Conservation (phyloP, 2,329 filamentous ascomycete genomes). For the Onygenales sp. region DNA sequence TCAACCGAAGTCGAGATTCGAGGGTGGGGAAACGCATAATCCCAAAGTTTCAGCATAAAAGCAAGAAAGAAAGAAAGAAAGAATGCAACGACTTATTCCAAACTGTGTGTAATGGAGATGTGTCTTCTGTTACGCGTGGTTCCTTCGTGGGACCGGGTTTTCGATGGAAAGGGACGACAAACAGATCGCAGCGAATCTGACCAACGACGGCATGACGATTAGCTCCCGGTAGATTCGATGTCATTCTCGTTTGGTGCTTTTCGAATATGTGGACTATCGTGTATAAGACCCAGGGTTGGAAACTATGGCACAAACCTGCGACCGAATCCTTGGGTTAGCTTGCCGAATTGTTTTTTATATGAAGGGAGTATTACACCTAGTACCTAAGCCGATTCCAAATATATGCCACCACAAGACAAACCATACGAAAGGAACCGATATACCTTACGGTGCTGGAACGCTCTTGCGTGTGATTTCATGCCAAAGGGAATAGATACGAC, state of each 20-base stretch:
- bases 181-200: no score
- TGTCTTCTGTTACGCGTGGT: no score
- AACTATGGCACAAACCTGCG: neutral
- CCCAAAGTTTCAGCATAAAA: neutral
- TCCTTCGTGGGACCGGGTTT: no score
- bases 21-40: neutral
- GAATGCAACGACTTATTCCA: no score
- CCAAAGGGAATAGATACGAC: slow-evolving; percentile 70
- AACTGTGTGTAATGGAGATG: no score
- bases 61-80: no score
- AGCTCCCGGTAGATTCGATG: no score
- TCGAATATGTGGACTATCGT: no score
- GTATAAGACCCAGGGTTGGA: neutral
- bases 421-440: slow-evolving; percentile 70
- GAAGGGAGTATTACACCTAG: neutral
- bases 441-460: slow-evolving; percentile 67
- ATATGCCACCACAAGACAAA: slow-evolving; percentile 65
- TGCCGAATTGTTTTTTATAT: neutral
- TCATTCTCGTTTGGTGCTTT: no score
- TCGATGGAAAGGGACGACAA: no score
- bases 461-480: slow-evolving; percentile 66
- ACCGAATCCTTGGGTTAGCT: neutral
- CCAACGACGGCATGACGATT: no score
- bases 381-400: slow-evolving; percentile 45
- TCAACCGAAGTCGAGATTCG: neutral